Base-by-base conservation (phyloP, 2,329 filamentous ascomycete species). In the Fusarium agapanthi region DNA sequence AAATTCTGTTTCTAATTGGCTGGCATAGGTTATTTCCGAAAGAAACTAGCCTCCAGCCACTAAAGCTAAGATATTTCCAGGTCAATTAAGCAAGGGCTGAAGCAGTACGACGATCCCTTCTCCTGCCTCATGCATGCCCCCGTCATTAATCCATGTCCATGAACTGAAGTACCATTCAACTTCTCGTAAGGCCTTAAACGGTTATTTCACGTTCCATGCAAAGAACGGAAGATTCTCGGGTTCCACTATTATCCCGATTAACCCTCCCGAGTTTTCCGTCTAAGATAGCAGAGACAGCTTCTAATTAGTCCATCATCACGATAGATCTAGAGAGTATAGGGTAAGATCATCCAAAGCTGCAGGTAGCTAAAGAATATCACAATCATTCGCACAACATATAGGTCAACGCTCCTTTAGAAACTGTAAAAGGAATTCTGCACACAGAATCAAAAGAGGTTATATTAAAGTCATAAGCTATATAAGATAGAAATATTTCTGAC, bases 401-500 rank as follows among this genome's bases (percentile, higher is more conserved):
- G 18, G 12, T 15, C 12, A 45, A 28, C 4, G 5, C 1, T 45
- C 0, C 43, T 10, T 28, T 0, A 45, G 4, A n/a, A 10, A 22
- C 8, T 0, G 7, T 4, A 11, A 16, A 4, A 6, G 16, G 4
- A 16, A 7, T 30, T 48, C 28, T 28, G 45, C 28, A 28, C 16
- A 22, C 22, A 11, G 45, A 48, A 48, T 48, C 10, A 9, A 1
- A 30, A n/a, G 1, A n/a, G 10, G 6, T 30, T 3, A 8, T n/a
- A 13, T n/a, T 48, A 10, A 9, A 30, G 0, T n/a, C 10, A 4
- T 16, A 6, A 0, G 18, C 4, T 30, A n/a, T 30, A n/a, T n/a
- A 48, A 30, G 5, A 7, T 18, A 7, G 3, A n/a, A 13, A 0
- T 6, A 14, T 6, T 48, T n/a, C 9, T 7, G 0, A 2, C 2